phyloP scores from a whole-genome alignment of 495 filamentous ascomycete genomes.

The Penicillium herquei region DNA sequence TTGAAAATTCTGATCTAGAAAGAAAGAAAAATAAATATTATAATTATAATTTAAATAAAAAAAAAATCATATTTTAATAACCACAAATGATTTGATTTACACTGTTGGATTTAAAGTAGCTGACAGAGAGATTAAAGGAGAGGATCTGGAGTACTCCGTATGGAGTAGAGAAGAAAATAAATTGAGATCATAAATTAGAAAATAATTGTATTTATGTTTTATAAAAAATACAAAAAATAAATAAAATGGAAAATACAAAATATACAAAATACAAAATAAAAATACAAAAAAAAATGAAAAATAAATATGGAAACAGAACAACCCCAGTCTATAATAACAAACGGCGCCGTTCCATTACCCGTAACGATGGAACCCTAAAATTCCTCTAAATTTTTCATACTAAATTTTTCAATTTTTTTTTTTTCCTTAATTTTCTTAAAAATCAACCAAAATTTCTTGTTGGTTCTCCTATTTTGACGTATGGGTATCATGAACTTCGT shows the following conservation, averaged over 20 bases:
- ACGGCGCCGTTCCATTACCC: constrained; percentile 16
- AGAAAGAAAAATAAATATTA: too few relatives aligned
- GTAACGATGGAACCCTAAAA: constrained; percentile 30
- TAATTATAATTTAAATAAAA: too few relatives aligned
- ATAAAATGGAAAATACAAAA: background rate
- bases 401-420: constrained; percentile 10
- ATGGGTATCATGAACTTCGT: background rate
- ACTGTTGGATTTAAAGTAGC: too few relatives aligned
- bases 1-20: too few relatives aligned
- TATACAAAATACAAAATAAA: background rate
- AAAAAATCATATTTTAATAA: too few relatives aligned
- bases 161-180: too few relatives aligned
- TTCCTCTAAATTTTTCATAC: constrained; percentile 5
- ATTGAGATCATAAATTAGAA: too few relatives aligned
- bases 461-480: background rate
- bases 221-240: constrained; percentile 7
- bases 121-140: too few relatives aligned
- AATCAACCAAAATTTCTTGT: background rate
- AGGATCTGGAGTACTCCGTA: too few relatives aligned
- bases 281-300: constrained; percentile 7
- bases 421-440: constrained; percentile 2
- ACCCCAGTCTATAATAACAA: constrained; percentile 10
- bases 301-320: constrained; percentile 4
- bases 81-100: too few relatives aligned
- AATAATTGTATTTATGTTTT: too few relatives aligned